These are phyloP conservation scores for Harringtonia aguacate DNA, from an alignment of 2,329 filamentous ascomycete species.

Conservation along the genomic window DNA sequence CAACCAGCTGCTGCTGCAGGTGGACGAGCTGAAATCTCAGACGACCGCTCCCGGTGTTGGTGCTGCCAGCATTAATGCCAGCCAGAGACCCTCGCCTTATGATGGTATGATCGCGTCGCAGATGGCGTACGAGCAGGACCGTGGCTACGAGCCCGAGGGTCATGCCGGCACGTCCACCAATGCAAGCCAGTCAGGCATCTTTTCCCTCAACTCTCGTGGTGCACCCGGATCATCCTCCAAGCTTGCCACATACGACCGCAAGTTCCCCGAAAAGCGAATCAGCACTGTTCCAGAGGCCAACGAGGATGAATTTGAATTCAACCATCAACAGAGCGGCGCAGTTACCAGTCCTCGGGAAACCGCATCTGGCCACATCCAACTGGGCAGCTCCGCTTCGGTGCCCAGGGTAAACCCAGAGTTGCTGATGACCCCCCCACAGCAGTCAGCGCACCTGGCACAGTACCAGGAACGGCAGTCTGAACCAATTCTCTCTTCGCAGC, in stretches of 20 bases:
- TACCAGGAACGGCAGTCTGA: constrained; percentile 1
- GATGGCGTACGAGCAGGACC: constrained; percentile 55
- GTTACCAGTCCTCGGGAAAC: constrained; percentile 28
- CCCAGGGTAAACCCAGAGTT: constrained; percentile 8
- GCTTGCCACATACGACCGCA: constrained; percentile 38
- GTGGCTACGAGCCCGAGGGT: constrained; percentile 76
- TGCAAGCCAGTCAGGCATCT: constrained; percentile 64
- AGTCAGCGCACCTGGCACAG: background rate
- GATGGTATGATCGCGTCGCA: constrained; percentile 57
- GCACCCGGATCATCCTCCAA: constrained; percentile 22
- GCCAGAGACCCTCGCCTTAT: constrained; percentile 43
- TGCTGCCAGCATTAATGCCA: constrained; percentile 11
- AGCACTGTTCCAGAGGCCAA: constrained; percentile 82
- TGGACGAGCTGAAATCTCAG: constrained; percentile 68
- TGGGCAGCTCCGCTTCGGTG: constrained; percentile 3
- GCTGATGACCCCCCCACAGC: constrained; percentile 33
- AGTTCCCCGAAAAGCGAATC: constrained; percentile 66
- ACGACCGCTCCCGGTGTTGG: constrained; percentile 25
- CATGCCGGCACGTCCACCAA: constrained; percentile 65
- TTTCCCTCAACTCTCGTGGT: constrained; percentile 48
- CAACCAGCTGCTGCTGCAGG: constrained; percentile 82
- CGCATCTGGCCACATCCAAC: constrained; percentile 36
- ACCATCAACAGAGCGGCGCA: constrained; percentile 12
- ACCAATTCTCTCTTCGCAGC: background rate
- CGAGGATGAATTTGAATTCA: constrained; percentile 56